Evolutionary conservation across 2,329 filamentous ascomycete species (phyloP).

Genomic region (Colletotrichum spinosum): DNA sequence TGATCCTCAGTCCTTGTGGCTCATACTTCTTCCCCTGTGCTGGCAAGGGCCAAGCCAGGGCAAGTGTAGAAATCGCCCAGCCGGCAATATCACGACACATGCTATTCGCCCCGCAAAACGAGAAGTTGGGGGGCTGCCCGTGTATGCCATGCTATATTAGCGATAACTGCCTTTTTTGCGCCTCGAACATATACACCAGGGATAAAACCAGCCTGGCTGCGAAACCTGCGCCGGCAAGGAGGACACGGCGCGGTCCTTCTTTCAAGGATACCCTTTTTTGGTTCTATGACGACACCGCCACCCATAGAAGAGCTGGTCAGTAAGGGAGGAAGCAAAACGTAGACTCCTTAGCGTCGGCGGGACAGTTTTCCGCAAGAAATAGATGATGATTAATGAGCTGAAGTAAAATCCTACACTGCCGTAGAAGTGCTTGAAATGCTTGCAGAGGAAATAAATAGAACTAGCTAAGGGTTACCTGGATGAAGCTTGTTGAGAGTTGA

Average conservation of each 20-base stretch:
- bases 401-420: too few species aligned
- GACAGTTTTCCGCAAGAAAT: too few species aligned
- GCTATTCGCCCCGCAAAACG: neutral
- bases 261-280: slow-evolving; percentile 16
- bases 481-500: too few species aligned
- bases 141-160: neutral
- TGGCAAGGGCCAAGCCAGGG: too few species aligned
- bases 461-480: too few species aligned
- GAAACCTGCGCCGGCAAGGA: slow-evolving; percentile 39
- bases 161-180: slow-evolving; percentile 23
- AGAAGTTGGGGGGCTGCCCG: neutral
- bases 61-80: too few species aligned
- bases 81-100: too few species aligned
- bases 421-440: accelerated
- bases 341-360: too few species aligned
- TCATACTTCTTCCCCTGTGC: too few species aligned
- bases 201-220: slow-evolving; percentile 37
- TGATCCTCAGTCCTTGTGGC: too few species aligned
- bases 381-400: too few species aligned
- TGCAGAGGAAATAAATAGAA: too few species aligned
- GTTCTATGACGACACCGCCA: slow-evolving; percentile 19
- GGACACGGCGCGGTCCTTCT: slow-evolving; percentile 35
- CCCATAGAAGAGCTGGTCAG: slow-evolving; percentile 1
- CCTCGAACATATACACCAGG: slow-evolving; percentile 11
- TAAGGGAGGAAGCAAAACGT: neutral